Evolutionary conservation across 352 stramenopile genomes (phyloP).

Genomic region (Poterioochromonas sp.): DNA sequence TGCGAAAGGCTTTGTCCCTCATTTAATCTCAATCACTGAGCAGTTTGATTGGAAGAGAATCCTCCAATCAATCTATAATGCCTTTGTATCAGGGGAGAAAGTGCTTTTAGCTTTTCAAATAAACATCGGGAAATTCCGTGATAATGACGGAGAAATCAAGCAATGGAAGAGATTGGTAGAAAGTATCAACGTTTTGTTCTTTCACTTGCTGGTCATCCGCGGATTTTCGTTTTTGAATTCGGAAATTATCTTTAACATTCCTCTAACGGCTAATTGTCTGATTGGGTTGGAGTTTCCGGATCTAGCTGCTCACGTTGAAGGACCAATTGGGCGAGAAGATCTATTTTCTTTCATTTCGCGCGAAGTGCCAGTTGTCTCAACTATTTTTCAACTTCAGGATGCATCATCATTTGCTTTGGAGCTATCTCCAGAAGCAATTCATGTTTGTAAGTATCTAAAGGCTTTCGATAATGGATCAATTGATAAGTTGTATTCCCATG

Average conservation of each 20-base stretch:
- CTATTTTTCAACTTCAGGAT: no score
- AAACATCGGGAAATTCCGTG: background rate
- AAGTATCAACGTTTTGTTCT: constrained; percentile 12
- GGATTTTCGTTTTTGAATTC: background rate
- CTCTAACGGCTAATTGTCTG: constrained; percentile 35
- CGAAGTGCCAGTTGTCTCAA: constrained; percentile 31
- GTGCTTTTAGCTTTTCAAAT: background rate
- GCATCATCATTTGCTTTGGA: constrained; percentile 36
- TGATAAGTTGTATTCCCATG: constrained; percentile 43
- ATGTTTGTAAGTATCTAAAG: constrained; percentile 47
- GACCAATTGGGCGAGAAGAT: constrained; percentile 28
- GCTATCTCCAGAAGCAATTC: constrained; percentile 39
- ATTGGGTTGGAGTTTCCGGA: constrained; percentile 39
- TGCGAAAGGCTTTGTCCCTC: background rate
- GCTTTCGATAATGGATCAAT: constrained; percentile 47
- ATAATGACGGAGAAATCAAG: background rate
- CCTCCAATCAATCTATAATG: background rate
- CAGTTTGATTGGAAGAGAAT: background rate
- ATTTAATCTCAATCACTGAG: background rate
- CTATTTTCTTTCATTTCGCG: constrained; percentile 42
- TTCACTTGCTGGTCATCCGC: background rate
- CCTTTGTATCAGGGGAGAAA: no score
- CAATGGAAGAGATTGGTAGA: no score
- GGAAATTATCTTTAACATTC: constrained; percentile 17
- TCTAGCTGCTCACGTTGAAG: constrained; percentile 40